These are phyloP conservation scores for Corniculantispora saksenae DNA, from an alignment of 2,329 filamentous ascomycete species.

Conservation along the genomic window DNA sequence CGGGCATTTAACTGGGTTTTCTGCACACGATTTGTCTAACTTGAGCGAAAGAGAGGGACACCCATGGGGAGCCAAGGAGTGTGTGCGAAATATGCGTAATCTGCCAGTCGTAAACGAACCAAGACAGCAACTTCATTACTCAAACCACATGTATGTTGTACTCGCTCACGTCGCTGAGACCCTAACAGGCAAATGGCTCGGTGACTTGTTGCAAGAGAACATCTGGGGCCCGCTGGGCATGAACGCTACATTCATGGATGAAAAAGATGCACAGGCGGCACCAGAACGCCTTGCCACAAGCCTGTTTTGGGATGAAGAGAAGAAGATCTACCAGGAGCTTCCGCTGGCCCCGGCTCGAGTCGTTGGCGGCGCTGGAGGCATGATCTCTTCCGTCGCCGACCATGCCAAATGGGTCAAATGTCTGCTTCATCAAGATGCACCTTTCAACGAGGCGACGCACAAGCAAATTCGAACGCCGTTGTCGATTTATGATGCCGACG, in stretches of 20 bases:
- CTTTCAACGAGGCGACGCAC: conserved; percentile 28
- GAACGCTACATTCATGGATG: conserved; percentile 36
- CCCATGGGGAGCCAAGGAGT: neutral
- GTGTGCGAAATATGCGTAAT: conserved; percentile 40
- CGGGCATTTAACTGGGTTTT: neutral
- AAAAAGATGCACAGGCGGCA: conserved; percentile 21
- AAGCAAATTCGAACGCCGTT: conserved; percentile 20
- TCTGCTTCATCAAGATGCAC: conserved; percentile 37
- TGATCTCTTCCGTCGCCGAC: conserved; percentile 40
- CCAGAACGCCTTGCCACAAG: conserved; percentile 35
- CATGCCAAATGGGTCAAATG: conserved; percentile 39
- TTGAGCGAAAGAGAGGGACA: neutral
- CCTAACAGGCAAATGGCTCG: conserved; percentile 33
- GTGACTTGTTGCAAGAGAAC: conserved; percentile 35
- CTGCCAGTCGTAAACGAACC: conserved; percentile 43
- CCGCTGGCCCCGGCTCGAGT: conserved; percentile 18
- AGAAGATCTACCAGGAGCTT: conserved; percentile 21
- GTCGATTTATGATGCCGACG: neutral
- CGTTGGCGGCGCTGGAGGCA: conserved; percentile 40
- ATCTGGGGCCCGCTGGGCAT: conserved; percentile 44
- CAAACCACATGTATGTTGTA: conserved; percentile 47
- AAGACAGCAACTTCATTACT: conserved; percentile 44
- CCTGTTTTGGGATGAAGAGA: conserved; percentile 35
- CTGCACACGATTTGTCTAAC: neutral
- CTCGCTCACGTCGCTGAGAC: conserved; percentile 42